These are phyloP conservation scores for Fusarium sp. DNA, from an alignment of 2,329 filamentous ascomycete species.

Conservation along the genomic window DNA sequence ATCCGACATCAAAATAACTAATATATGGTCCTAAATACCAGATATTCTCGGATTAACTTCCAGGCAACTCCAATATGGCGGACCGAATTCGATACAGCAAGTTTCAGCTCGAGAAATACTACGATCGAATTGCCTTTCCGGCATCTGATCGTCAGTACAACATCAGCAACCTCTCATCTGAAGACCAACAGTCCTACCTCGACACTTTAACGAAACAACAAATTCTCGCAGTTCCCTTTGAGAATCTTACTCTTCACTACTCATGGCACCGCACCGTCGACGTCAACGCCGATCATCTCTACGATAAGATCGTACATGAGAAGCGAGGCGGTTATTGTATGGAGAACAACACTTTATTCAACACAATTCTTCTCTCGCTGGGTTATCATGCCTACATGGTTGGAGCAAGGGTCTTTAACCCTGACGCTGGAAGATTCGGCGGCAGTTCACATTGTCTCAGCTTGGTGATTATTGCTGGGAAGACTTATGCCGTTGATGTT, in stretches of 20 bases:
- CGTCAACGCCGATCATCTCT: slow-evolving; percentile 16
- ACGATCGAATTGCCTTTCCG: slow-evolving; percentile 9
- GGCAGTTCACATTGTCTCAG: slow-evolving; percentile 18
- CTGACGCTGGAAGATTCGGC: neutral
- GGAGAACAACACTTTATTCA: slow-evolving; percentile 29
- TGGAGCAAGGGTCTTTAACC: slow-evolving; percentile 12
- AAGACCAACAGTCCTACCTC: slow-evolving; percentile 1
- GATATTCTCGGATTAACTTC: neutral
- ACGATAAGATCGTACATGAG: slow-evolving; percentile 17
- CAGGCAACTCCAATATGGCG: neutral
- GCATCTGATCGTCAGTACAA: neutral
- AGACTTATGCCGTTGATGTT: slow-evolving; percentile 21
- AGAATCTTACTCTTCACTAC: slow-evolving; percentile 30
- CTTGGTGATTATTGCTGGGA: slow-evolving; percentile 1
- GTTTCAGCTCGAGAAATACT: slow-evolving; percentile 12
- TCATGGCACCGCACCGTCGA: slow-evolving; percentile 18
- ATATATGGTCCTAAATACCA: neutral
- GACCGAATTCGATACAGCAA: slow-evolving; percentile 8
- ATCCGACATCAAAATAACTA: neutral
- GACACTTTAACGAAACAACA: neutral
- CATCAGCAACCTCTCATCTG: neutral
- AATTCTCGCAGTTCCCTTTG: slow-evolving; percentile 12
- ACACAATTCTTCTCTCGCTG: slow-evolving; percentile 12
- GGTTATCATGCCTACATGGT: slow-evolving; percentile 14
- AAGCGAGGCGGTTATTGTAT: slow-evolving; percentile 29